Evolutionary conservation across 768 basidiomycete species (phyloP), one percentile per base, ranked within the genome.

Genomic region (Dioszegia crocea): DNA sequence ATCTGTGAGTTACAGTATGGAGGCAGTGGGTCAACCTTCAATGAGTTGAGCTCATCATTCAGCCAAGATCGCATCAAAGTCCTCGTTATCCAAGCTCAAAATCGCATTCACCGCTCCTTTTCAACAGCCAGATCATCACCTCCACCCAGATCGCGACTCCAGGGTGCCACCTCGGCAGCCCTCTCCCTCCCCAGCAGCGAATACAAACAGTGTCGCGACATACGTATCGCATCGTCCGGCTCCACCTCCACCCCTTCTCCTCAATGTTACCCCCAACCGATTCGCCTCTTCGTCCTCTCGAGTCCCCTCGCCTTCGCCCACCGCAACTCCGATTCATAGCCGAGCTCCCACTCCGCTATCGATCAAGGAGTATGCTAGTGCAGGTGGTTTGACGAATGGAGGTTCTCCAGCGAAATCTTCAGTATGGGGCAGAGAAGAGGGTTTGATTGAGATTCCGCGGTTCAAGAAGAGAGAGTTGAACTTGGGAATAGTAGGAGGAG

Each of bases 401-500:
- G 40, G 27, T 6, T 40, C 51, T n/a, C 51, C 51, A 12, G 51
- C 43, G 30, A 27, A 52, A 45, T 41, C 39, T 17, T 24, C 57
- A 6, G 31, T 45, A 3, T 53, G 51, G 51, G 51, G 17, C 27
- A 52, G 17, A 43, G 58, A 50, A 31, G 59, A 51, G 19, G 60
- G 56, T 8, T 14, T 68, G 50, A 59, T 73, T 2, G 71, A 73
- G 62, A 73, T 73, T 19, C 71, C 71, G 3, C 40, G 71, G 23
- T 73, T 73, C 60, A 73, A 73, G 60, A 63, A 59, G 51, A 47
- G 56, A 29, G 66, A 65, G 43, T 39, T 73, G 59, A 73, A 73
- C 46, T 41, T 73, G 23, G 64, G 57, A 8, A 66, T 73, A n/a
- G 63, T 70, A 11, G 33, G 51, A 29, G 41, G 52, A 9, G 65